Evolutionary conservation across 2,329 filamentous ascomycete species (phyloP).

Genomic region (Arthrobotrys sinensis): DNA sequence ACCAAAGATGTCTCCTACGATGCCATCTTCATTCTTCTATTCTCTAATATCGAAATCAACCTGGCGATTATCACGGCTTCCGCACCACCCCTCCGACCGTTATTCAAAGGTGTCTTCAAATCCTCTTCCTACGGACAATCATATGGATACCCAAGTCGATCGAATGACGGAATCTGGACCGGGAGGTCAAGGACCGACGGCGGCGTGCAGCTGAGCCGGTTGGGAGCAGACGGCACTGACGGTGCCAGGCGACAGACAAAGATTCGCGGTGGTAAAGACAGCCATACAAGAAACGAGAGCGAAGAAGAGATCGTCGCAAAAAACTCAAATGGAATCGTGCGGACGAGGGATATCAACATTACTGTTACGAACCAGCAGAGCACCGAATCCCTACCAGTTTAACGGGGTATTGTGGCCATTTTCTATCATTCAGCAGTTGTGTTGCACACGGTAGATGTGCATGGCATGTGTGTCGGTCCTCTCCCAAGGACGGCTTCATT

Average conservation of each 20-base stretch:
- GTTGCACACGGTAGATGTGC: too few relatives aligned
- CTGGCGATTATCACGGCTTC: conserved; percentile 69
- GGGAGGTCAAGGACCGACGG: conserved; percentile 16
- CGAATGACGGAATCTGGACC: conserved; percentile 29
- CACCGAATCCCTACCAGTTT: conserved; percentile 39
- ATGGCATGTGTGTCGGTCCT: too few relatives aligned
- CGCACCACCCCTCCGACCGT: conserved; percentile 67
- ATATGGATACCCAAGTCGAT: conserved; percentile 22
- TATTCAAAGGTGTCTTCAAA: conserved; percentile 65
- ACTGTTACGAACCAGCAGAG: conserved; percentile 36
- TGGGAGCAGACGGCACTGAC: background rate
- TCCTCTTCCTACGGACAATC: conserved; percentile 37
- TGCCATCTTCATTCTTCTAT: conserved; percentile 62
- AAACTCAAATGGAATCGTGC: conserved; percentile 35
- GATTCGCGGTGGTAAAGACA: conserved; percentile 30
- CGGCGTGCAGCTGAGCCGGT: conserved; percentile 15
- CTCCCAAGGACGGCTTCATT: too few relatives aligned
- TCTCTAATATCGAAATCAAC: conserved; percentile 67
- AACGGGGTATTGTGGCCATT: background rate
- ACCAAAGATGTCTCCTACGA: conserved; percentile 61
- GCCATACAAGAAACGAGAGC: conserved; percentile 43
- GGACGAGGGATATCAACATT: conserved; percentile 35
- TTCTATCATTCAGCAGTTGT: too few relatives aligned
- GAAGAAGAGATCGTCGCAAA: conserved; percentile 48
- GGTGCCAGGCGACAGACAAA: conserved; percentile 23